Evolutionary conservation across 148 eudicot species (phyloP), one percentile per base, ranked within the genome.

Genomic region (Drosera capensis): DNA sequence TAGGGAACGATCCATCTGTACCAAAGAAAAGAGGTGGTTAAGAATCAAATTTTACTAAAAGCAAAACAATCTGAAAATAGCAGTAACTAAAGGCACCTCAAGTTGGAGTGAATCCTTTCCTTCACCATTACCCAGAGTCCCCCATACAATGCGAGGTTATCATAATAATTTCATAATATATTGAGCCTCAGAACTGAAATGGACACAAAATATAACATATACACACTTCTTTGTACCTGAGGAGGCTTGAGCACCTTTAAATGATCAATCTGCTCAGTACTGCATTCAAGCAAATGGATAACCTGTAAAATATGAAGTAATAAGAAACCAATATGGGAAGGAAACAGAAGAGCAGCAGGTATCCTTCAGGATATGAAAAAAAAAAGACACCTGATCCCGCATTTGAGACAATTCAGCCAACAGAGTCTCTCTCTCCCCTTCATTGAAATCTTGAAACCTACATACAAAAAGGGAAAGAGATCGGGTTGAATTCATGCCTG

Each of bases 381-480:
- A 23, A 7, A 23, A 24, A 7, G 4, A 39, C 48, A 90, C 97
- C 93, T 85, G 92, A 48, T 80, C 68, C 31, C 99, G 83, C 20
- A 85, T 72, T 54, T 81, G 80, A 50, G 99, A 85, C 52, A 90
- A 71, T 65, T 90, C 99, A 40, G 55, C 56, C 42, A 90, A 59
- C 46, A 90, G 56, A 63, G 85, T 67, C 39, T 81, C 99, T 56
- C 88, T 78, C 68, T 90, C 99, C 24, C 99, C 99, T 68, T 90
- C 95, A 45, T 85, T 84, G 36, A 85, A 90, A 51, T 81, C 99
- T 61, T 90, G 99, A 65, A 53, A 90, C 38, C 99, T 90, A 34
- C 1, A 39, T 43, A 14, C 35, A 25, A 46, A n/a, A 31, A 51
- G 43, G 45, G 61, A 22, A 3, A 57, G 40, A 56, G 7, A 7